These are phyloP conservation scores for Friedmanniomyces endolithicus DNA, from an alignment of 495 filamentous ascomycete genomes.

Conservation along the genomic window DNA sequence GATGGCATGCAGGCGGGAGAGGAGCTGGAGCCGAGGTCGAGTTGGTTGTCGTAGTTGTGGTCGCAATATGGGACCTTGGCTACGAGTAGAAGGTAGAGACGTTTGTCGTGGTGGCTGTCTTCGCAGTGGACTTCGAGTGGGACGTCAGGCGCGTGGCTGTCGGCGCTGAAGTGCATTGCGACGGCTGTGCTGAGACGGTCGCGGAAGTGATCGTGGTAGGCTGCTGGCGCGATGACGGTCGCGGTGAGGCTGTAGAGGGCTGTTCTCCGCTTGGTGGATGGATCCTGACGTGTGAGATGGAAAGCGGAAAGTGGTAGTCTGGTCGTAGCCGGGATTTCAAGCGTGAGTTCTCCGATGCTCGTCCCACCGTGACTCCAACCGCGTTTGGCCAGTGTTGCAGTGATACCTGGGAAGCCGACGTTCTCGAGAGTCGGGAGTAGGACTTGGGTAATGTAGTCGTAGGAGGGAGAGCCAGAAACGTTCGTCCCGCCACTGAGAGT, in stretches of 20 bases:
- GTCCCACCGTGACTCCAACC: slow-evolving; percentile 53
- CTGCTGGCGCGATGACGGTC: slow-evolving; percentile 42
- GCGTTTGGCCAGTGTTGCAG: slow-evolving; percentile 42
- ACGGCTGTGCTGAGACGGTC: not conserved
- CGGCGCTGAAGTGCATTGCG: not conserved
- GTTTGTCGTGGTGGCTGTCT: slow-evolving; percentile 46
- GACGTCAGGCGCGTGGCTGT: not conserved
- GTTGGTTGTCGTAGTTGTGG: too few species aligned
- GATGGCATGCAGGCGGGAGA: too few species aligned
- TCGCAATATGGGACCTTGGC: slow-evolving; percentile 27
- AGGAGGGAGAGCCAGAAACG: slow-evolving; percentile 55
- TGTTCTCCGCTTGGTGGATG: not conserved
- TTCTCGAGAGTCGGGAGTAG: slow-evolving; percentile 55
- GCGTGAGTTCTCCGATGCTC: slow-evolving; percentile 46
- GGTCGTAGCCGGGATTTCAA: slow-evolving; percentile 43
- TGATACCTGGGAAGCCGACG: slow-evolving; percentile 48
- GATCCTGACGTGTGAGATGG: slow-evolving; percentile 35
- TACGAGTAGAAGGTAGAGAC: slow-evolving; percentile 61
- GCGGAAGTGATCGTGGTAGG: slow-evolving; percentile 25
- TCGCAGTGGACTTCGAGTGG: slow-evolving; percentile 40
- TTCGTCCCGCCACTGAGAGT: slow-evolving; percentile 71
- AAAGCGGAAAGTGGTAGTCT: slow-evolving; percentile 35
- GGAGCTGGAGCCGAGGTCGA: not conserved
- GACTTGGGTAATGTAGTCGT: slow-evolving; percentile 67
- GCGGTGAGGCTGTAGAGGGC: slow-evolving; percentile 33